phyloP scores from a whole-genome alignment of 768 basidiomycete species.

The Lactarius quietus region DNA sequence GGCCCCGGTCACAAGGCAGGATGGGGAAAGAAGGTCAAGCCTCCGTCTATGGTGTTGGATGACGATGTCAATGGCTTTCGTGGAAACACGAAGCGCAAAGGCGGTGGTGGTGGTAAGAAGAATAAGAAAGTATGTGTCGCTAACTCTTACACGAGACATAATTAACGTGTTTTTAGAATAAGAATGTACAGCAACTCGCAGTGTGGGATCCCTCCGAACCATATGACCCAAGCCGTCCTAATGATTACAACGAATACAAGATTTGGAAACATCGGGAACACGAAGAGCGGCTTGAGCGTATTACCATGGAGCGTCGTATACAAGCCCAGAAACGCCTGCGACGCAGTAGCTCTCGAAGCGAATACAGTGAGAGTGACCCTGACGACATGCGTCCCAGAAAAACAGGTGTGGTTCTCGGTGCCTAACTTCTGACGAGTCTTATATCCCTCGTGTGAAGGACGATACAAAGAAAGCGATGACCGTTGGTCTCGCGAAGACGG shows the following conservation, averaged over 20 bases:
- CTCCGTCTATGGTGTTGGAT: slow-evolving; percentile 86
- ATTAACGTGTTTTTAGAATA: slow-evolving; percentile 45
- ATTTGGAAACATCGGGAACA: slow-evolving; percentile 72
- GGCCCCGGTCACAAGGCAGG: slow-evolving; percentile 45
- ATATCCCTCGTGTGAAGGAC: slow-evolving; percentile 32
- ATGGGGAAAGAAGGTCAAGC: slow-evolving; percentile 88
- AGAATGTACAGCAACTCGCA: slow-evolving; percentile 47
- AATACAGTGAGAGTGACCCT: slow-evolving; percentile 59
- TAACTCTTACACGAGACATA: slow-evolving; percentile 8
- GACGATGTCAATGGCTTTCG: slow-evolving; percentile 87
- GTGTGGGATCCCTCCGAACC: slow-evolving; percentile 77
- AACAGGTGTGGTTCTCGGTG: slow-evolving; percentile 44
- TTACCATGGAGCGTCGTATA: slow-evolving; percentile 37
- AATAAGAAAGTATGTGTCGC: slow-evolving; percentile 54
- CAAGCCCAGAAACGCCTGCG: slow-evolving; percentile 51
- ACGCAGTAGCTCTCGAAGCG: slow-evolving; percentile 56
- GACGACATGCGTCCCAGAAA: slow-evolving; percentile 66
- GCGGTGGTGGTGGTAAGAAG: slow-evolving; percentile 43
- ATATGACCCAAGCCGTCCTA: slow-evolving; percentile 81
- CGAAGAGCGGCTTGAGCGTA: slow-evolving; percentile 65
- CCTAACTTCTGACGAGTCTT: slow-evolving; percentile 12
- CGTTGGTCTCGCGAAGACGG: slow-evolving; percentile 53
- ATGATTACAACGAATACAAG: slow-evolving; percentile 89
- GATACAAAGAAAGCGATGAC: slow-evolving; percentile 42
- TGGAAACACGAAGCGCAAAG: slow-evolving; percentile 50